Evolutionary conservation across 2,329 filamentous ascomycete species (phyloP), one percentile per base, ranked within the genome.

Genomic region (Eurotiales sp.): DNA sequence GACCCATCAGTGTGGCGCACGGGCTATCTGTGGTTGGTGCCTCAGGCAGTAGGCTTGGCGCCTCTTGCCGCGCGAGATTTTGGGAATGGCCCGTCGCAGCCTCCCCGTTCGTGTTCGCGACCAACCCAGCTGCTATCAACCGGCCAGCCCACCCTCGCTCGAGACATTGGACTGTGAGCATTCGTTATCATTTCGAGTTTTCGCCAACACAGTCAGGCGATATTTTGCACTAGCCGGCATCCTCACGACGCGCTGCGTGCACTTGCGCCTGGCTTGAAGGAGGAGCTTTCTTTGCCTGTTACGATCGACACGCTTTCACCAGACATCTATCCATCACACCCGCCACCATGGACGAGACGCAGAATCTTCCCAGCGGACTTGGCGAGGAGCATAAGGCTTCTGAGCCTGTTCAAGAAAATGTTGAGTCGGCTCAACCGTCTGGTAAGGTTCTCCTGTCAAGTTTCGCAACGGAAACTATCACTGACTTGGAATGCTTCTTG

Each of bases 321-420:
- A 58, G 56, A 54, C 53, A 56, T 61, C 56, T 52, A 58, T 53
- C 54, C 53, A 55, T 58, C 55, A 46, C 58, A 57, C 55, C 59
- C 58, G 59, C 57, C 52, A 64, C 25, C 34, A 72, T 72, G 70
- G 70, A 72, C 51, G 70, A 71, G 32, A 61, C 60, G 51, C 58
- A 60, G 42, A 56, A 59, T 46, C 50, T 65, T 51, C 55, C 58
- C 8, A 54, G 59, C 51, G 58, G 61, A 30, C 57, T 59, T 51
- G 58, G 59, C 37, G 64, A 68, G 43, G 63, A 69, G 53, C 48
- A 53, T 41, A 61, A 67, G 53, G 25, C 56, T 12, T 43, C 56
- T 25, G 55, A 55, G 53, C 60, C 61, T 30, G 52, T 50, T 25
- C 67, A 70, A 45, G 61, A 64, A 56, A 58, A 58, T 22, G 62